Evolutionary conservation across 2,329 filamentous ascomycete species (phyloP).

Genomic region (Phyllosticta paracitricarpa): DNA sequence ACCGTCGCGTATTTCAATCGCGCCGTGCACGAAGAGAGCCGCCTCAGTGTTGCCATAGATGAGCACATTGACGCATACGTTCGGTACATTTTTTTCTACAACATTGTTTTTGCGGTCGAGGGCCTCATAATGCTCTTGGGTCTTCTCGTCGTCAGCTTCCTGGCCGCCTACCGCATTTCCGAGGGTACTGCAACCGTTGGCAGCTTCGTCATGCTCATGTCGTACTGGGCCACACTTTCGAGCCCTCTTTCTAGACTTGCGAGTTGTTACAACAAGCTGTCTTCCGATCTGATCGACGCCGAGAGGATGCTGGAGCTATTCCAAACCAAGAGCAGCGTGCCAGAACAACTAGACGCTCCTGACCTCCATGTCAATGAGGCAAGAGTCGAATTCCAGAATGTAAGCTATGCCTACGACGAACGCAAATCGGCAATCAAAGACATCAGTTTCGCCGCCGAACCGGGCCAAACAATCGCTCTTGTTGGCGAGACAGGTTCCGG

Average conservation of each 20-base stretch:
- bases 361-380: slow-evolving; percentile 37
- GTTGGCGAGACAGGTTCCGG: slow-evolving; percentile 54
- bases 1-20: slow-evolving; percentile 53
- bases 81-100: slow-evolving; percentile 19
- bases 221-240: slow-evolving; percentile 49
- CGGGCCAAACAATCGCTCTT: slow-evolving; percentile 49
- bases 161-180: slow-evolving; percentile 47
- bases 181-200: slow-evolving; percentile 34
- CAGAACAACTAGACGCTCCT: slow-evolving; percentile 5
- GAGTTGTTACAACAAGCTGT: slow-evolving; percentile 10
- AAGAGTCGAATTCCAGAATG: slow-evolving; percentile 44
- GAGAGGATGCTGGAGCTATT: slow-evolving; percentile 13
- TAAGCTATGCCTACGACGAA: slow-evolving; percentile 47
- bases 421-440: slow-evolving; percentile 42
- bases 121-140: slow-evolving; percentile 39
- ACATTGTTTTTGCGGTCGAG: slow-evolving; percentile 27
- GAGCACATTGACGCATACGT: slow-evolving; percentile 27
- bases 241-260: slow-evolving; percentile 35
- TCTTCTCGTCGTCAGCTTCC: slow-evolving; percentile 39
- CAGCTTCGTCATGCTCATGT: slow-evolving; percentile 55
- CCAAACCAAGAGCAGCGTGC: slow-evolving; percentile 10
- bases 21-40: slow-evolving; percentile 41
- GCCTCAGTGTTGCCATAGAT: slow-evolving; percentile 35
- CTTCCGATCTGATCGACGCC: slow-evolving; percentile 12
- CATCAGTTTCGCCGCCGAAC: slow-evolving; percentile 39